These are phyloP conservation scores for Senna siamea DNA, from an alignment of 306 rosid species.

Conservation along the genomic window DNA sequence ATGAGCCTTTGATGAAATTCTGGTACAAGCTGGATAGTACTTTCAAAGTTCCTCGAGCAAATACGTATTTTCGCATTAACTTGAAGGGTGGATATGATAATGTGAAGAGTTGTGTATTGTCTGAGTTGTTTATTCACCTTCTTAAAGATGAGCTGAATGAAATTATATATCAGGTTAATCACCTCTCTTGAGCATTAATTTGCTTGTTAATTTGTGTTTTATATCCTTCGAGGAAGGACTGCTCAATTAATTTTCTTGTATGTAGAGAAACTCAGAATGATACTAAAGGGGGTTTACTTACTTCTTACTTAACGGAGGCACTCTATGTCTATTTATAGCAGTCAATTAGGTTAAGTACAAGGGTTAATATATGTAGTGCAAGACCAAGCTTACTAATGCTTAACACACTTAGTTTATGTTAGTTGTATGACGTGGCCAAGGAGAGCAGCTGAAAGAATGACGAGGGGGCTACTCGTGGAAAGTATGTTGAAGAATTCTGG, in stretches of 20 bases:
- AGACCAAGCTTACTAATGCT: no score
- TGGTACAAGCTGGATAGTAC: slow-evolving; percentile 87
- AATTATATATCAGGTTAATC: slow-evolving; percentile 80
- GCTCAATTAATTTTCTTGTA: neutral
- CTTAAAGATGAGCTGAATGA: slow-evolving; percentile 92
- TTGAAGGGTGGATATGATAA: slow-evolving; percentile 80
- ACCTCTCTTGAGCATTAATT: slow-evolving; percentile 38
- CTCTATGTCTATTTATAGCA: no score
- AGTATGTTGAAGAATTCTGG: no score
- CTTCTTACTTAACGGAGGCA: no score
- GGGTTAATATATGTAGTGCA: no score
- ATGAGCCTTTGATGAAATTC: slow-evolving; percentile 84
- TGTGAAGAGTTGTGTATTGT: slow-evolving; percentile 64
- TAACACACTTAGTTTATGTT: no score
- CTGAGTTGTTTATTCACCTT: slow-evolving; percentile 79
- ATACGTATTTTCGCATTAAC: slow-evolving; percentile 84
- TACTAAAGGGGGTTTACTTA: no score
- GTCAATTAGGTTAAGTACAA: no score
- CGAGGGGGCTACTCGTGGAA: no score
- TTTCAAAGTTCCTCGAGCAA: slow-evolving; percentile 92
- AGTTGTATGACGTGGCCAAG: no score
- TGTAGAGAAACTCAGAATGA: no score
- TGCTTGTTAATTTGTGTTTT: slow-evolving; percentile 1
- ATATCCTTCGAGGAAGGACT: slow-evolving; percentile 21
- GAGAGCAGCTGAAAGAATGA: no score